phyloP scores from a whole-genome alignment of 2,329 filamentous ascomycete genomes.

The Ascocoryne sarcoides region DNA sequence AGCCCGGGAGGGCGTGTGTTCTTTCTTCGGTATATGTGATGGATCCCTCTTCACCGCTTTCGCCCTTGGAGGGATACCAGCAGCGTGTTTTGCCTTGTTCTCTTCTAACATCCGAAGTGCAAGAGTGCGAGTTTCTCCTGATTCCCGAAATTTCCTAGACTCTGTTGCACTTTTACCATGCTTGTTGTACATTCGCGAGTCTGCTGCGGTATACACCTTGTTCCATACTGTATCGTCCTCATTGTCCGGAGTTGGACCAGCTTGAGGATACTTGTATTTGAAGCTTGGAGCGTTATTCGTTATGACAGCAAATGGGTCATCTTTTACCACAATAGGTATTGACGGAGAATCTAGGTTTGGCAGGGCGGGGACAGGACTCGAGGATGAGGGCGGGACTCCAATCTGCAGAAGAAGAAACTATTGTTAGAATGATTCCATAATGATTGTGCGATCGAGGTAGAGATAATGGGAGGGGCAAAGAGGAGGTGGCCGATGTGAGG shows the following conservation, averaged over 20 bases:
- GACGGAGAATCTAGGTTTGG: neutral
- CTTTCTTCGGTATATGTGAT: constrained; percentile 15
- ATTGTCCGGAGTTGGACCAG: constrained; percentile 24
- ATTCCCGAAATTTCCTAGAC: constrained; percentile 20
- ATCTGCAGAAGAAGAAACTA: neutral
- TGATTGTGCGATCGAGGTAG: too few species aligned
- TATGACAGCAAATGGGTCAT: constrained; percentile 6
- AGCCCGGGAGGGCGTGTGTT: constrained; percentile 13
- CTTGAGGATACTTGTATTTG: constrained; percentile 28
- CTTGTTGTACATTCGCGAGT: constrained; percentile 26
- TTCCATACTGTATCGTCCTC: constrained; percentile 26
- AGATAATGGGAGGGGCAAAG: too few species aligned
- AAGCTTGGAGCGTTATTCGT: constrained; percentile 20
- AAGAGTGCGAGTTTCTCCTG: constrained; percentile 19
- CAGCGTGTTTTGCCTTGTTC: constrained; percentile 21
- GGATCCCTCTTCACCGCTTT: constrained; percentile 4
- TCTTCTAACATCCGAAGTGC: constrained; percentile 22
- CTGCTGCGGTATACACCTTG: constrained; percentile 26
- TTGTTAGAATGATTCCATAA: too few species aligned
- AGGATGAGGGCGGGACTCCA: neutral
- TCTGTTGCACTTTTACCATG: constrained; percentile 20
- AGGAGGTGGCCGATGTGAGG: too few species aligned
- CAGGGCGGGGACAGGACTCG: neutral
- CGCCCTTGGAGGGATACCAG: neutral
- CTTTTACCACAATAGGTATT: neutral